Percentiles rank a stretch among this genome's conserved stretches.
These are phyloP conservation scores for Halophytophthora batemanensis DNA, from an alignment of 352 stramenopile genomes.

Conservation along the genomic window DNA sequence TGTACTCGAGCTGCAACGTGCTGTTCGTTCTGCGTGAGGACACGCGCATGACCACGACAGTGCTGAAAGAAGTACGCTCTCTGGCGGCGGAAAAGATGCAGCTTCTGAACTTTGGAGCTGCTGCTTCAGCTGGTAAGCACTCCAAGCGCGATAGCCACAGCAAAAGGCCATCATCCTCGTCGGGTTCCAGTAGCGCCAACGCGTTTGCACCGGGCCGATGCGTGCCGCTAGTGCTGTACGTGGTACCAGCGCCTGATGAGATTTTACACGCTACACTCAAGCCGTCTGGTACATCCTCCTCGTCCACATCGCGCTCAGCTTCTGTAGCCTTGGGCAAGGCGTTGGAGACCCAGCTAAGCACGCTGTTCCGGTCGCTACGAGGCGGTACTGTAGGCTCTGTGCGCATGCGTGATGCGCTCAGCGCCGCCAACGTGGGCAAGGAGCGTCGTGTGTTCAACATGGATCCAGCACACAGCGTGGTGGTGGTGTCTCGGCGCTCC, in stretches of 20 bases:
- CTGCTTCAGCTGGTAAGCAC: slow-evolving; percentile 25
- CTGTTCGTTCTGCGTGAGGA: slow-evolving; percentile 50
- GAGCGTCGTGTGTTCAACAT: slow-evolving; percentile 66
- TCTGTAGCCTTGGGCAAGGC: slow-evolving; percentile 56
- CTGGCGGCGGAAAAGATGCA: slow-evolving; percentile 58
- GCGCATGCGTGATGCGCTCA: slow-evolving; percentile 54
- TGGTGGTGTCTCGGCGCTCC: slow-evolving; percentile 44
- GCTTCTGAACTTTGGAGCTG: slow-evolving; percentile 30
- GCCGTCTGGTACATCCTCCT: slow-evolving; percentile 10
- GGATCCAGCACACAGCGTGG: slow-evolving; percentile 65
- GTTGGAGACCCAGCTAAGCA: slow-evolving; percentile 48
- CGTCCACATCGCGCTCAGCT: slow-evolving; percentile 38
- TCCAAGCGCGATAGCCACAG: slow-evolving; percentile 27
- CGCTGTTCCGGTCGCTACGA: slow-evolving; percentile 52
- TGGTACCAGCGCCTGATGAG: slow-evolving; percentile 52
- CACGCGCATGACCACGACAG: slow-evolving; percentile 32
- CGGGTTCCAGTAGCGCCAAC: slow-evolving; percentile 21
- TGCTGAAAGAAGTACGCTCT: slow-evolving; percentile 46
- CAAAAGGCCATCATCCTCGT: slow-evolving; percentile 16
- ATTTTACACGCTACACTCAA: slow-evolving; percentile 32
- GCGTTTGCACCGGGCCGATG: slow-evolving; percentile 56
- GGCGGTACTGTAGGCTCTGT: slow-evolving; percentile 48
- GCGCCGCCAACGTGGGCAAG: slow-evolving; percentile 51
- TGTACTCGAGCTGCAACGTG: slow-evolving; percentile 58
- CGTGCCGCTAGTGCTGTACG: slow-evolving; percentile 62